Percentiles rank a stretch among this genome's conserved stretches.
Conservation (phyloP, 2,329 filamentous ascomycete genomes). For the Talaromyces sp. region DNA sequence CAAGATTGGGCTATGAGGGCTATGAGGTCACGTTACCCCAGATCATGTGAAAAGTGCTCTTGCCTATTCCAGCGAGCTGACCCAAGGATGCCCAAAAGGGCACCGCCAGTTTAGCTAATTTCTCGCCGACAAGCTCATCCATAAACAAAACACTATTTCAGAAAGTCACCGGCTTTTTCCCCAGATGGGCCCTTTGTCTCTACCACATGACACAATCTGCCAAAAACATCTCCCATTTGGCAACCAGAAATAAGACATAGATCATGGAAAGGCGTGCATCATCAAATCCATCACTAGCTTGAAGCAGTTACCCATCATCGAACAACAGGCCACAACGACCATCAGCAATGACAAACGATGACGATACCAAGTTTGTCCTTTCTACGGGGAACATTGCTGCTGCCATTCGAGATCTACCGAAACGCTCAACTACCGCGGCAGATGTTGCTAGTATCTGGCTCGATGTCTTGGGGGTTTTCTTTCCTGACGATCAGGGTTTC, state of each 20-base stretch:
- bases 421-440: conserved; percentile 4
- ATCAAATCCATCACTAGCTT: neutral
- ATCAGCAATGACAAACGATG: neutral
- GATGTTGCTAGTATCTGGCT: conserved; percentile 8
- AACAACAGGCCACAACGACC: neutral
- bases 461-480: conserved; percentile 5
- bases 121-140: neutral
- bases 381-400: conserved; percentile 5
- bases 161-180: neutral
- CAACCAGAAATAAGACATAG: too few relatives aligned
- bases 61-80: neutral
- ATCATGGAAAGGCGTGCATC: neutral
- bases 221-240: neutral
- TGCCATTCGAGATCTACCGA: conserved; percentile 5
- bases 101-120: neutral
- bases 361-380: conserved; percentile 6
- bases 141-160: neutral
- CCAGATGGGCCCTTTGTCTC: neutral
- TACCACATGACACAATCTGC: neutral
- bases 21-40: conserved; percentile 1
- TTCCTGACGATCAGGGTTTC: conserved; percentile 9
- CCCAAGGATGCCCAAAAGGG: neutral
- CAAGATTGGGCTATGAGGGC: too few relatives aligned
- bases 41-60: conserved; percentile 1
- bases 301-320: neutral